Percentiles rank a stretch among this genome's conserved stretches.
Conservation (phyloP, 495 filamentous ascomycete species). For the Aspergillus mulundensis region DNA sequence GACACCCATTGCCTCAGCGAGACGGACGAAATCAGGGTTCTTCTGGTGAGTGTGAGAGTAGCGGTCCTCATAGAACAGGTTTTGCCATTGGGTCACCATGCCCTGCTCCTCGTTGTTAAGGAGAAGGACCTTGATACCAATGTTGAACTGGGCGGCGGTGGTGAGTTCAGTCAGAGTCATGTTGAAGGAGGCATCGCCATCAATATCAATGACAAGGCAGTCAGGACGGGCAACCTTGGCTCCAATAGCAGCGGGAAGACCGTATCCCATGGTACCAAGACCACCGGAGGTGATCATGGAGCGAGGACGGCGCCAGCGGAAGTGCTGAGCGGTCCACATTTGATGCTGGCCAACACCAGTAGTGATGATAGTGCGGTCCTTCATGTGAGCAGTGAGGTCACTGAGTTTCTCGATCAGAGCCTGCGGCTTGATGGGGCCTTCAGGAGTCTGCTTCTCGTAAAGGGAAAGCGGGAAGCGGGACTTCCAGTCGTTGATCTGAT, state of each 20-base stretch:
- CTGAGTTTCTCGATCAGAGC: slow-evolving; percentile 77
- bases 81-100: slow-evolving; percentile 97
- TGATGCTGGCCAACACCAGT: slow-evolving; percentile 96
- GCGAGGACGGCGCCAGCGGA: slow-evolving; percentile 80
- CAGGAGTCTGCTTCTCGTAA: slow-evolving; percentile 67
- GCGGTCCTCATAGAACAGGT: slow-evolving; percentile 86
- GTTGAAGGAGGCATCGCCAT: slow-evolving; percentile 93
- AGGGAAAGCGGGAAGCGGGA: slow-evolving; percentile 68
- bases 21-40: slow-evolving; percentile 83
- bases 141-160: slow-evolving; percentile 88
- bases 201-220: slow-evolving; percentile 85
- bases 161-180: slow-evolving; percentile 92
- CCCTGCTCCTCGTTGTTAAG: slow-evolving; percentile 93
- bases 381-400: slow-evolving; percentile 65
- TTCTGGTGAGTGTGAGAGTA: slow-evolving; percentile 89
- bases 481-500: slow-evolving; percentile 87
- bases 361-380: slow-evolving; percentile 76
- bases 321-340: slow-evolving; percentile 97
- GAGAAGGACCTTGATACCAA: slow-evolving; percentile 86
- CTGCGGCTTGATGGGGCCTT: slow-evolving; percentile 84
- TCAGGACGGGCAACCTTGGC: slow-evolving; percentile 89
- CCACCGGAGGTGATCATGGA: slow-evolving; percentile 90
- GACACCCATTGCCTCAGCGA: slow-evolving; percentile 79
- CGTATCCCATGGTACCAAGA: slow-evolving; percentile 93
- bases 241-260: slow-evolving; percentile 87